phyloP scores from a whole-genome alignment of 208 protist species.

The Trichomonas vaginalis region DNA sequence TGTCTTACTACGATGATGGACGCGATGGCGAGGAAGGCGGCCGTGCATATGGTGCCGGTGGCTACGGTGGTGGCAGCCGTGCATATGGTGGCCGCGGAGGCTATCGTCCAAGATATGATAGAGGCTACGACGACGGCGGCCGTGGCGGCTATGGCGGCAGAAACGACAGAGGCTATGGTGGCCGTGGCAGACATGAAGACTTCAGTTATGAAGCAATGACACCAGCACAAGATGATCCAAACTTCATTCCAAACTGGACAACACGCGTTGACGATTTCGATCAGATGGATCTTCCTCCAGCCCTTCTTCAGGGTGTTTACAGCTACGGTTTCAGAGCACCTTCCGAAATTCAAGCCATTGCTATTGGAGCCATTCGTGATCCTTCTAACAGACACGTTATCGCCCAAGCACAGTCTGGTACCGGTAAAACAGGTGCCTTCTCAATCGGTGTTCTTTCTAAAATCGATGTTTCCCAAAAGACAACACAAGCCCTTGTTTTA shows the following conservation, averaged over 20 bases:
- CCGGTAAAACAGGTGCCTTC: conserved; percentile 93
- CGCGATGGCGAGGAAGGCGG: background rate
- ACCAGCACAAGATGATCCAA: background rate
- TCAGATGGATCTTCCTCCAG: conserved; percentile 83
- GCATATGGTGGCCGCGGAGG: background rate
- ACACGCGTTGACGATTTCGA: conserved; percentile 59
- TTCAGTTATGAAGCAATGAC: background rate
- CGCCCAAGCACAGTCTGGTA: conserved; percentile 90
- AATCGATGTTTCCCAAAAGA: conserved; percentile 32
- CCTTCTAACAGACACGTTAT: conserved; percentile 68
- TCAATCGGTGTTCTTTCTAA: conserved; percentile 49
- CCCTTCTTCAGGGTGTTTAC: conserved; percentile 87
- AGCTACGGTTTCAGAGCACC: conserved; percentile 87
- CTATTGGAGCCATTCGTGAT: conserved; percentile 57
- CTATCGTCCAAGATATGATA: background rate
- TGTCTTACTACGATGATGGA: background rate
- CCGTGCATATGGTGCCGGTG: background rate
- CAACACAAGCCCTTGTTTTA: conserved; percentile 77
- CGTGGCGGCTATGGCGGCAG: background rate
- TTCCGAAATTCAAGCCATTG: conserved; percentile 88
- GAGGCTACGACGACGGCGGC: background rate
- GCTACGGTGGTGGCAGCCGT: background rate
- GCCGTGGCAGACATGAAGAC: background rate
- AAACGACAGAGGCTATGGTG: background rate
- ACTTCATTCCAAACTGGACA: conserved; percentile 12